Conservation (phyloP, 2,329 filamentous ascomycete species). For the Beauveria caledonica region DNA sequence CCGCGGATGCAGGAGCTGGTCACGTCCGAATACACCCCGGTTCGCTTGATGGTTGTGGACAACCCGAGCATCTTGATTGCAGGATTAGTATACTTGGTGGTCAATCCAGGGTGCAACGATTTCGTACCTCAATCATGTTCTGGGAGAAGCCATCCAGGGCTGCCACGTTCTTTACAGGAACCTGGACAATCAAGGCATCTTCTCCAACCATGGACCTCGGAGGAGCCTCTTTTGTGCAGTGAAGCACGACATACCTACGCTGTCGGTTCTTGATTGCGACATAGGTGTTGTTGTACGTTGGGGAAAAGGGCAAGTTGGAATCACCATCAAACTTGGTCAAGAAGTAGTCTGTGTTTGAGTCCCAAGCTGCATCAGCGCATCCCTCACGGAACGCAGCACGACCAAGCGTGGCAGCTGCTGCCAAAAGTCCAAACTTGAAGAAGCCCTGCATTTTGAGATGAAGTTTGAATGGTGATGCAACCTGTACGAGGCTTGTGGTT, state of each 20-base stretch:
- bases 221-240: constrained; percentile 11
- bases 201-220: constrained; percentile 7
- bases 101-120: neutral
- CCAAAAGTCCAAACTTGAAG: neutral
- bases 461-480: neutral
- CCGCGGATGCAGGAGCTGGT: constrained; percentile 11
- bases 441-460: neutral
- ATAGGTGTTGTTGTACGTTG: constrained; percentile 11
- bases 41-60: constrained; percentile 6
- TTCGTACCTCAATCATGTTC: constrained; percentile 7
- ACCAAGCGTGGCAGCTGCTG: neutral
- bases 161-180: constrained; percentile 9
- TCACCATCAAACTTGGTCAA: constrained; percentile 4
- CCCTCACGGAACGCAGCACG: constrained; percentile 5
- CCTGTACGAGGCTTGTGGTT: neutral
- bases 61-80: constrained; percentile 4
- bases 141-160: constrained; percentile 10
- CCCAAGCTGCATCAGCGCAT: constrained; percentile 9
- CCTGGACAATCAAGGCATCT: constrained; percentile 3
- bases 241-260: constrained; percentile 8
- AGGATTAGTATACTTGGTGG: neutral
- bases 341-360: constrained; percentile 9
- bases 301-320: neutral
- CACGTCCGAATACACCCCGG: constrained; percentile 7
- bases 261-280: constrained; percentile 11